Evolutionary conservation across 2,329 filamentous ascomycete genomes (phyloP).

Genomic region (Colletotrichum abscissum): DNA sequence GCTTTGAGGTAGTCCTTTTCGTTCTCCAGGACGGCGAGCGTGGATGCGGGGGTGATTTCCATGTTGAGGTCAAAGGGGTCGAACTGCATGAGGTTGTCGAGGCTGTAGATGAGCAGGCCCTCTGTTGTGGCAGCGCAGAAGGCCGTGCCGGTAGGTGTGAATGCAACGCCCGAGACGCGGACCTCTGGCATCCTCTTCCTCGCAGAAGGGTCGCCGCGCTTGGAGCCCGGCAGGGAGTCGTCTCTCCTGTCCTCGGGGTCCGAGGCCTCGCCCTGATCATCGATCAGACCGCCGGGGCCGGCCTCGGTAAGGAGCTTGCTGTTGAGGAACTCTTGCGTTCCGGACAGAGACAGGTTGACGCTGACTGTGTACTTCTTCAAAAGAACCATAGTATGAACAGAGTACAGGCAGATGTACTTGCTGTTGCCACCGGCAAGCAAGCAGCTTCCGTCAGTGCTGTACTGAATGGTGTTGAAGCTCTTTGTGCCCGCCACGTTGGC

Average conservation of each 20-base stretch:
- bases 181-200: slow-evolving; percentile 84
- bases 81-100: slow-evolving; percentile 87
- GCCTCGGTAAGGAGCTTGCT: slow-evolving; percentile 92
- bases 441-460: slow-evolving; percentile 92
- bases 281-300: slow-evolving; percentile 84
- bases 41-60: slow-evolving; percentile 89
- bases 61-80: slow-evolving; percentile 97
- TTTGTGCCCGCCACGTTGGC: slow-evolving; percentile 93
- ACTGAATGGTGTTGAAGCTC: slow-evolving; percentile 86
- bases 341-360: slow-evolving; percentile 93
- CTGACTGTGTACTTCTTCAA: slow-evolving; percentile 97
- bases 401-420: slow-evolving; percentile 98
- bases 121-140: slow-evolving; percentile 98
- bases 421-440: slow-evolving; percentile 93
- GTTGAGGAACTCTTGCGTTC: slow-evolving; percentile 97
- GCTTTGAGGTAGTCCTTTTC: slow-evolving; percentile 90
- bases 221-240: slow-evolving; percentile 83
- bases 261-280: slow-evolving; percentile 88
- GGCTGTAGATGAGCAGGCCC: slow-evolving; percentile 90
- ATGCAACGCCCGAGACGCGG: slow-evolving; percentile 84
- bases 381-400: slow-evolving; percentile 90
- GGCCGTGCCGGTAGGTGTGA: slow-evolving; percentile 87
- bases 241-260: slow-evolving; percentile 89
- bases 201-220: slow-evolving; percentile 85
- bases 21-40: slow-evolving; percentile 73